Percentiles rank a stretch among this genome's conserved stretches.
Conservation (phyloP, 169 alveolate genomes). For the Condylostoma magnum region DNA sequence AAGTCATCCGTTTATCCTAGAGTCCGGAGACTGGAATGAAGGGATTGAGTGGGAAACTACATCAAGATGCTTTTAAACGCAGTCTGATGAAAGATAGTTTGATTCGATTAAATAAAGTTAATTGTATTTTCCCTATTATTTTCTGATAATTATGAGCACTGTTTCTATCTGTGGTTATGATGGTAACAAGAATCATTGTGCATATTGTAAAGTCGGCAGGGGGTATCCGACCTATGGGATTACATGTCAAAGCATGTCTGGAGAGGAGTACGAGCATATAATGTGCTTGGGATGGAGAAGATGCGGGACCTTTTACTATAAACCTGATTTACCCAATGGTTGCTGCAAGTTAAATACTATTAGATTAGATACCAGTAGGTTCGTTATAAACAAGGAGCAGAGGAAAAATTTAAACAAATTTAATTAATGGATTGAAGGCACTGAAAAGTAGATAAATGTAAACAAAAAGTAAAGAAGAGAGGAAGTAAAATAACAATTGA, state of each 20-base stretch:
- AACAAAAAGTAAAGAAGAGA: neutral
- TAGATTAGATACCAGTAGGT: conserved; percentile 52
- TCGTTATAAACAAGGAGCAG: conserved; percentile 44
- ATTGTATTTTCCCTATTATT: too few relatives aligned
- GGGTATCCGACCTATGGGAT: conserved; percentile 40
- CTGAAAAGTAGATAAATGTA: too few relatives aligned
- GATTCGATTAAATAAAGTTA: too few relatives aligned
- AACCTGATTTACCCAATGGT: conserved; percentile 48
- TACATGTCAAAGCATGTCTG: conserved; percentile 36
- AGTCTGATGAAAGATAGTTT: too few relatives aligned
- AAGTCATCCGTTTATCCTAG: conserved; percentile 6
- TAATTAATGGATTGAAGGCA: conserved; percentile 16
- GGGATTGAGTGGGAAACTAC: too few relatives aligned
- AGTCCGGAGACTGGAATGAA: too few relatives aligned
- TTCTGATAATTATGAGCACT: too few relatives aligned
- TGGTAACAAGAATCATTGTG: conserved; percentile 9
- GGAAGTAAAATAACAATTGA: too few relatives aligned
- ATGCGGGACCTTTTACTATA: conserved; percentile 74
- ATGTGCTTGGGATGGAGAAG: conserved; percentile 82
- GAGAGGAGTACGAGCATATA: conserved; percentile 54
- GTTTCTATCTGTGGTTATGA: too few relatives aligned
- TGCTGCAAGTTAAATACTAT: conserved; percentile 76
- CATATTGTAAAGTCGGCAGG: conserved; percentile 11
- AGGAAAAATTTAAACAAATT: conserved; percentile 64
- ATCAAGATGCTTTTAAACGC: too few relatives aligned